These are phyloP conservation scores for Rhynchosporium secalis DNA, from an alignment of 2,329 filamentous ascomycete genomes.

Conservation along the genomic window DNA sequence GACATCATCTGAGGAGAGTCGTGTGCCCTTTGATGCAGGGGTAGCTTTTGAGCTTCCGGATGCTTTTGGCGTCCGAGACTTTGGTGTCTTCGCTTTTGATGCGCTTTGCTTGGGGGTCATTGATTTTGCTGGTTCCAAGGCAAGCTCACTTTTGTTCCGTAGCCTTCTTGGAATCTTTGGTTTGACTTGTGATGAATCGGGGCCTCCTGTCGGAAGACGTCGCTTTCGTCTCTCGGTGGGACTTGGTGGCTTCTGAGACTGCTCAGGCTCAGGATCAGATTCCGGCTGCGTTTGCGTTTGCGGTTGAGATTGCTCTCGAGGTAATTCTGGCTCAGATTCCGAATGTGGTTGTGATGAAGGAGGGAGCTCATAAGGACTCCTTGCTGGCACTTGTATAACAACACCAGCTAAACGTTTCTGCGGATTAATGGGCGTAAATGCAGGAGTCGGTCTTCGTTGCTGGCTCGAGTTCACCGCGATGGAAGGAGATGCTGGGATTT, in stretches of 20 bases:
- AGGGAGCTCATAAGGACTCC: constrained; percentile 2
- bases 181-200: constrained; percentile 17
- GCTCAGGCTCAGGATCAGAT: no score
- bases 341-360: constrained; percentile 9
- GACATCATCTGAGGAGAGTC: constrained; percentile 16
- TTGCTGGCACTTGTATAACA: background rate
- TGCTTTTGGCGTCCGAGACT: background rate
- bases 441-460: constrained; percentile 19
- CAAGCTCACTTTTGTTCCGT: background rate
- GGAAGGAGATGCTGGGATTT: background rate
- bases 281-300: no score
- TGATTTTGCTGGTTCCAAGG: background rate
- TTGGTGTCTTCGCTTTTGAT: constrained; percentile 8
- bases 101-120: constrained; percentile 4
- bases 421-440: constrained; percentile 21
- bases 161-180: background rate
- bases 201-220: constrained; percentile 26
- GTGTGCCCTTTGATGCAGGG: constrained; percentile 2
- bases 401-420: background rate
- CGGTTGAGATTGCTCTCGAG: constrained; percentile 1
- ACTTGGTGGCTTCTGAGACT: background rate
- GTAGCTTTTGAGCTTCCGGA: background rate
- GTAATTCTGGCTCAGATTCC: constrained; percentile 13
- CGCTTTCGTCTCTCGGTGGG: constrained; percentile 28
- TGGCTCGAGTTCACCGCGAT: constrained; percentile 8